phyloP scores from a whole-genome alignment of 1,284 basidiomycete species.

The Takashimella tepidaria region DNA sequence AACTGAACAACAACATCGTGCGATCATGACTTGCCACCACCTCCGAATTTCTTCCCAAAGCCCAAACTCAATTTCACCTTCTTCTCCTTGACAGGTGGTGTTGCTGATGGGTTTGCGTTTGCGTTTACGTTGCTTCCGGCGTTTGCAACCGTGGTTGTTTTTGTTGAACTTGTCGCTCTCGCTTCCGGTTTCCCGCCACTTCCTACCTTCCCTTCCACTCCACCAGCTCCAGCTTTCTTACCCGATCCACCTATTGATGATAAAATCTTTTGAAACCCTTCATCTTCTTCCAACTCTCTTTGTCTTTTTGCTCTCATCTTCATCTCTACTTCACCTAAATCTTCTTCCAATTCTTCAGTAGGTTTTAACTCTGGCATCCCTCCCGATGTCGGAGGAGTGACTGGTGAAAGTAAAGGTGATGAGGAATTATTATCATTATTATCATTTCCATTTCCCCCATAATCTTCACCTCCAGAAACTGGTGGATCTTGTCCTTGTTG shows the following conservation, averaged over 20 bases:
- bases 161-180: neutral
- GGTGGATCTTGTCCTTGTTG: no score
- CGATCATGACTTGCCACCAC: neutral
- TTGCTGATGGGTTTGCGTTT: neutral
- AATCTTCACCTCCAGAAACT: neutral
- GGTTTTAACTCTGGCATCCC: conserved; percentile 18
- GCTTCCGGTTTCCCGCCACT: neutral
- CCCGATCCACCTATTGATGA: conserved; percentile 3
- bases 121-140: neutral
- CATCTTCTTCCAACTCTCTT: conserved; percentile 65
- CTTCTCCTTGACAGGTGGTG: conserved; percentile 23
- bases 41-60: conserved; percentile 22
- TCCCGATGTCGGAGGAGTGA: conserved; percentile 10
- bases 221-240: neutral
- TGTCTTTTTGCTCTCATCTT: conserved; percentile 64
- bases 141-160: neutral
- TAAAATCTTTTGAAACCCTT: conserved; percentile 48
- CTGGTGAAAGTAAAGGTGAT: conserved; percentile 1
- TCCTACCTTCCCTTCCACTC: neutral
- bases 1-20: neutral
- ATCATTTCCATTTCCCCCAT: neutral
- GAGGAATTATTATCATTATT: neutral
- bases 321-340: conserved; percentile 49
- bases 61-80: conserved; percentile 34
- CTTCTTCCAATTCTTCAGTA: conserved; percentile 26